Conservation (phyloP, 768 basidiomycete species). For the Lentinula edodes region DNA sequence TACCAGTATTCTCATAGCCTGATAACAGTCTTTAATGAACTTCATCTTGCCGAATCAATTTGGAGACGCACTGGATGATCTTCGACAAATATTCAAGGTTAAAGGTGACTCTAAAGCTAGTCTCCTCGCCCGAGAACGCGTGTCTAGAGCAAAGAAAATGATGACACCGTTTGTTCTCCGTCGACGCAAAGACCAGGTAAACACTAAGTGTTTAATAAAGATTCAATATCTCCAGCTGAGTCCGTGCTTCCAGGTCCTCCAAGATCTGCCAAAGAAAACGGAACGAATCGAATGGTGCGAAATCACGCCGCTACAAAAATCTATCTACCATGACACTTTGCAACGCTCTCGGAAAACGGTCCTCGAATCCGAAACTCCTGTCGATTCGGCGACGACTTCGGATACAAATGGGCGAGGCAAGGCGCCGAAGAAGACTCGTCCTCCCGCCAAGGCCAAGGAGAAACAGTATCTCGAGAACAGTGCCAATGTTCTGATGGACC, state of each 20-base stretch:
- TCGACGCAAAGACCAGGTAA: slow-evolving; percentile 90
- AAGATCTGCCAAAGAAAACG: slow-evolving; percentile 87
- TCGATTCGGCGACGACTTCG: slow-evolving; percentile 15
- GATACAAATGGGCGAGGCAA: slow-evolving; percentile 20
- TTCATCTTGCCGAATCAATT: slow-evolving; percentile 95
- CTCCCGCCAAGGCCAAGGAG: slow-evolving; percentile 37
- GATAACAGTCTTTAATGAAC: slow-evolving; percentile 83
- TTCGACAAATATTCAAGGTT: slow-evolving; percentile 95
- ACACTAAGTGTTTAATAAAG: slow-evolving; percentile 8
- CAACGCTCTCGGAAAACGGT: slow-evolving; percentile 81
- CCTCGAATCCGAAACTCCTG: slow-evolving; percentile 34
- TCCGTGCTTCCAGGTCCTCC: slow-evolving; percentile 62
- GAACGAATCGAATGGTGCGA: slow-evolving; percentile 95
- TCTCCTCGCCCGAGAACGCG: slow-evolving; percentile 86
- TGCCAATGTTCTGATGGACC: slow-evolving; percentile 93
- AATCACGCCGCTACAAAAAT: slow-evolving; percentile 77
- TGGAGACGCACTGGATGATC: slow-evolving; percentile 63
- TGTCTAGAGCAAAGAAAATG: slow-evolving; percentile 96
- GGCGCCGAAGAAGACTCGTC: slow-evolving; percentile 36
- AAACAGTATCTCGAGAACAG: slow-evolving; percentile 76
- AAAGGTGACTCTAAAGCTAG: slow-evolving; percentile 89
- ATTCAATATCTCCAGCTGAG: background rate
- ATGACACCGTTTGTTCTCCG: slow-evolving; percentile 98
- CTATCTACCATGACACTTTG: slow-evolving; percentile 83
- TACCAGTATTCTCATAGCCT: background rate